Conservation (phyloP, 2,329 filamentous ascomycete genomes). For the Metarhizium rileyi region DNA sequence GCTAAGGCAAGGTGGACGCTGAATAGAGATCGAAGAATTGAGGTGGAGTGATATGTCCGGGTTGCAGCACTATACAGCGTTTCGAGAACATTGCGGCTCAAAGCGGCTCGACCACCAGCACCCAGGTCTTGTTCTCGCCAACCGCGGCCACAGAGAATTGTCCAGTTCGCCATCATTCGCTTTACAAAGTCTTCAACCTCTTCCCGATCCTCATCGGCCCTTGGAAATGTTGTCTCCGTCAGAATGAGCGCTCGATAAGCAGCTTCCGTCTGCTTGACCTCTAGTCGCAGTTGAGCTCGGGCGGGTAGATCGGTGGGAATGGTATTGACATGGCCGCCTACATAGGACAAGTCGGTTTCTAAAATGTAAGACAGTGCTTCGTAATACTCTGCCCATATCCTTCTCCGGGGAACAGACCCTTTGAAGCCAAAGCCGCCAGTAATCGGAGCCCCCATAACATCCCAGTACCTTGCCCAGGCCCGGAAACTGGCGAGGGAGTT, state of each 20-base stretch:
- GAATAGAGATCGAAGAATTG: conserved; percentile 79
- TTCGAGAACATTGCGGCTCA: conserved; percentile 71
- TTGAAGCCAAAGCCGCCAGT: conserved; percentile 48
- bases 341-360: conserved; percentile 53
- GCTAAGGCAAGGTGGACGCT: conserved; percentile 77
- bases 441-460: conserved; percentile 34
- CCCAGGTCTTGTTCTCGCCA: conserved; percentile 79
- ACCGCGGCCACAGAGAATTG: conserved; percentile 63
- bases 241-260: conserved; percentile 74
- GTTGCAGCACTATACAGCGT: conserved; percentile 83
- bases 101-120: conserved; percentile 64
- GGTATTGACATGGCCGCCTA: conserved; percentile 34
- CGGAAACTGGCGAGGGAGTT: conserved; percentile 49
- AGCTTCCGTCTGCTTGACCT: conserved; percentile 69
- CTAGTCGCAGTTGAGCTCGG: conserved; percentile 57
- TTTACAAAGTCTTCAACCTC: conserved; percentile 78
- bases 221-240: conserved; percentile 72
- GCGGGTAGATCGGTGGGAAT: conserved; percentile 40
- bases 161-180: conserved; percentile 77
- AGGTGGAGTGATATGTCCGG: conserved; percentile 91
- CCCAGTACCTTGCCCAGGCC: conserved; percentile 64
- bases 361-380: conserved; percentile 67
- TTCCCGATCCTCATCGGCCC: conserved; percentile 65
- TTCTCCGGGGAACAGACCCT: conserved; percentile 49
- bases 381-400: conserved; percentile 83